A percentile compares a stretch with the other conserved stretches of the same genome.
These are phyloP conservation scores for Blastobotrys elegans DNA, from an alignment of 1,139 yeast species.

Conservation along the genomic window DNA sequence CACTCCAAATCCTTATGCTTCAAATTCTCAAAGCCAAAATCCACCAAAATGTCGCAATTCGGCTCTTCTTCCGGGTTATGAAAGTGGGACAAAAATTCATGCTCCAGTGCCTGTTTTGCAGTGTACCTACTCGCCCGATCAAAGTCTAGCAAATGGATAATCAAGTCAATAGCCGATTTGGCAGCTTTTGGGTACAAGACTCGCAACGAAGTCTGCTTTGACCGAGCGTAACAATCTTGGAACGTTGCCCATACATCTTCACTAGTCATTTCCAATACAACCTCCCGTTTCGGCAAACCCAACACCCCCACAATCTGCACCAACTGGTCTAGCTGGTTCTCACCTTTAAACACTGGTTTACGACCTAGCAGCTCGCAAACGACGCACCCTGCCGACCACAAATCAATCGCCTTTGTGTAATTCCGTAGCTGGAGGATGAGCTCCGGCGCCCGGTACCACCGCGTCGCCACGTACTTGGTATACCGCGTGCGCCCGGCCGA, in stretches of 20 bases:
- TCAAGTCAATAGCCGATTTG: conserved; percentile 66
- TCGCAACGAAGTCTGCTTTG: conserved; percentile 49
- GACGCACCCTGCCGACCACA: conserved; percentile 95
- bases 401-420: conserved; percentile 57
- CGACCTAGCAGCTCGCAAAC: conserved; percentile 82
- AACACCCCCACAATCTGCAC: conserved; percentile 69
- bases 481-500: conserved; percentile 17
- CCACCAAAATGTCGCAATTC: conserved; percentile 62
- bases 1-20: conserved; percentile 12
- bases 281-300: conserved; percentile 77
- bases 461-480: conserved; percentile 87
- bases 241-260: conserved; percentile 17
- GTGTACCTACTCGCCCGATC: conserved; percentile 76
- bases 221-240: conserved; percentile 16
- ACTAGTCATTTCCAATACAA: conserved; percentile 27
- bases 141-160: conserved; percentile 66
- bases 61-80: conserved; percentile 87
- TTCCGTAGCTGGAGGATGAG: conserved; percentile 58
- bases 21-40: conserved; percentile 64
- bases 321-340: conserved; percentile 78
- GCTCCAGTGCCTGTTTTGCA: conserved; percentile 75
- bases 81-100: conserved; percentile 76
- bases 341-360: conserved; percentile 77
- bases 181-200: conserved; percentile 67
- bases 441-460: conserved; percentile 97